Evolutionary conservation across 805 yeast species (phyloP).

Genomic region (Lachancea mirantina): DNA sequence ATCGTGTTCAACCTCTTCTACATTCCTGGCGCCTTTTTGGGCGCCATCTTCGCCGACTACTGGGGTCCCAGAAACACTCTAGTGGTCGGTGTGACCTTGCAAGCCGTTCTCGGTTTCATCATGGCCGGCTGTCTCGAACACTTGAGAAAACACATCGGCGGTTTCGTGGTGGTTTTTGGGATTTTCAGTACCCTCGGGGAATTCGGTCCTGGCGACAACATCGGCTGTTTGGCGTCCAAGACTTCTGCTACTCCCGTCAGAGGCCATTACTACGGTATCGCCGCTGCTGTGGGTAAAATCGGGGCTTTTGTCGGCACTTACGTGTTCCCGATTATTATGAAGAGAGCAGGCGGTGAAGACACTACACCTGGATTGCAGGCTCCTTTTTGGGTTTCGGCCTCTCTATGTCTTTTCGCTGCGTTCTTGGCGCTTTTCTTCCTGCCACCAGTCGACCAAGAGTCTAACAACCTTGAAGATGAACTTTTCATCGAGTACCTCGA

Average conservation of each 20-base stretch:
- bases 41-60: slow-evolving; percentile 80
- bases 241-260: slow-evolving; percentile 81
- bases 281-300: slow-evolving; percentile 85
- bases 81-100: slow-evolving; percentile 57
- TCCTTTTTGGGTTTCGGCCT: slow-evolving; percentile 77
- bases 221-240: slow-evolving; percentile 81
- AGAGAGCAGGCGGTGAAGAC: slow-evolving; percentile 47
- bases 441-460: slow-evolving; percentile 79
- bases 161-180: slow-evolving; percentile 81
- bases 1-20: slow-evolving; percentile 82
- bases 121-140: slow-evolving; percentile 66
- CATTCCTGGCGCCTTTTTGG: slow-evolving; percentile 82
- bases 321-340: slow-evolving; percentile 75
- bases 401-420: slow-evolving; percentile 69
- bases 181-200: slow-evolving; percentile 84
- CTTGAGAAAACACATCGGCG: slow-evolving; percentile 59
- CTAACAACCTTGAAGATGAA: slow-evolving; percentile 71
- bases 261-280: slow-evolving; percentile 85
- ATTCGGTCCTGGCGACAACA: slow-evolving; percentile 90
- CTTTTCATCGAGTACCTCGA: slow-evolving; percentile 61
- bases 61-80: slow-evolving; percentile 86
- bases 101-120: slow-evolving; percentile 72
- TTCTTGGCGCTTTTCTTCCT: slow-evolving; percentile 58
- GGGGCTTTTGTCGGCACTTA: slow-evolving; percentile 92
- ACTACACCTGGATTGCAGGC: slow-evolving; percentile 54